Conservation (phyloP, 2,329 filamentous ascomycete species). For the Pezicula rhizophila region DNA sequence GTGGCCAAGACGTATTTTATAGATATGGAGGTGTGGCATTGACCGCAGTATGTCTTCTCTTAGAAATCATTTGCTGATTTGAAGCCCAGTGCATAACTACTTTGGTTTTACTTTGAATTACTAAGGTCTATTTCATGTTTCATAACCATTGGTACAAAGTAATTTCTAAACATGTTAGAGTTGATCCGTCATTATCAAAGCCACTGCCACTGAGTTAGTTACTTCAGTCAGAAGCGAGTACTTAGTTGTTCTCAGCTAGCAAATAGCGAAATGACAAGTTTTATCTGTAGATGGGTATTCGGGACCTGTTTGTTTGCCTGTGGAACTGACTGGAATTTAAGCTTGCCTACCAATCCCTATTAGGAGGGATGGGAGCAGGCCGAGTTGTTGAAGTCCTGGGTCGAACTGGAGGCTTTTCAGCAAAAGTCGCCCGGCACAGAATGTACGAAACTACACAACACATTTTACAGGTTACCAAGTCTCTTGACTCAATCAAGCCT, state of each 20-base stretch:
- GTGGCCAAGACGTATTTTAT: slow-evolving; percentile 74
- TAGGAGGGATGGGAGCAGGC: slow-evolving; percentile 67
- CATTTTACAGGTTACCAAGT: slow-evolving; percentile 63
- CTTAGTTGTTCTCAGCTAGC: no score
- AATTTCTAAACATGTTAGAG: no score
- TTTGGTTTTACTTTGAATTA: no score
- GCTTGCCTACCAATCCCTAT: slow-evolving; percentile 50
- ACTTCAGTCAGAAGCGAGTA: no score
- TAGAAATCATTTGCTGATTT: not conserved
- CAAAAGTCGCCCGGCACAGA: slow-evolving; percentile 58
- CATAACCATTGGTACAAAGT: no score
- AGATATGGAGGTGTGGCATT: slow-evolving; percentile 65
- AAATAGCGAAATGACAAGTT: no score
- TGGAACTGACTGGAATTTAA: not conserved
- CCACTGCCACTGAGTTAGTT: no score
- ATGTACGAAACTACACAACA: slow-evolving; percentile 71
- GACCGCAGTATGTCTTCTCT: slow-evolving; percentile 40
- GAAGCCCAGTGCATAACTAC: no score
- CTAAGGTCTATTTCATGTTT: no score
- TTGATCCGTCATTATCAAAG: no score
- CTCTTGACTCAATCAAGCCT: slow-evolving; percentile 59
- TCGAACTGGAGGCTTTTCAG: slow-evolving; percentile 68
- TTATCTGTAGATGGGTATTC: not conserved
- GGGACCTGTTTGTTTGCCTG: not conserved
- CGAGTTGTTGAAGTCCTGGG: slow-evolving; percentile 69